These are phyloP conservation scores for Cytospora piceae DNA, from an alignment of 2,329 filamentous ascomycete genomes.

Conservation along the genomic window DNA sequence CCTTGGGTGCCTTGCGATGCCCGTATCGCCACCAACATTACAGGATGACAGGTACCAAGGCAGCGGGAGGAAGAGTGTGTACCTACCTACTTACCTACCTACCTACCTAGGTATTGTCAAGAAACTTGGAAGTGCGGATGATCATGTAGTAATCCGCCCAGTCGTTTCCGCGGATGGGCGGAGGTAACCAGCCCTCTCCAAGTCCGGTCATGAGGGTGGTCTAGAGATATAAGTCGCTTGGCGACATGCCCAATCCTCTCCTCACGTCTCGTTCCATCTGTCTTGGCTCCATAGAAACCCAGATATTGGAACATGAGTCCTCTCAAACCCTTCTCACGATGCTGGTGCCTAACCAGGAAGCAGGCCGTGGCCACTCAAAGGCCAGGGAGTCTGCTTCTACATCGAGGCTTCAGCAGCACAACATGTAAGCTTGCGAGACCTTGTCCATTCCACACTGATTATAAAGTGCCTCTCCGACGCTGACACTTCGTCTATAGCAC, in stretches of 20 bases:
- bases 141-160: not conserved
- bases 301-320: constrained; percentile 18
- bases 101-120: not conserved
- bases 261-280: constrained; percentile 4
- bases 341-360: constrained; percentile 14
- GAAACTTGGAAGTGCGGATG: not conserved
- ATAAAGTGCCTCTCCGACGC: not conserved
- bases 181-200: constrained; percentile 6
- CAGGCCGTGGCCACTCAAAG: constrained; percentile 15
- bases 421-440: constrained; percentile 18
- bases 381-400: constrained; percentile 17
- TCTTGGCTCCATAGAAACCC: constrained; percentile 7
- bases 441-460: not conserved
- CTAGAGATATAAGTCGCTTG: constrained; percentile 18
- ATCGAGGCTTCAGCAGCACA: constrained; percentile 20
- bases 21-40: not conserved
- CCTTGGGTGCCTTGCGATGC: not conserved
- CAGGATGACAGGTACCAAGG: not conserved
- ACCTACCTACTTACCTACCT: too few relatives aligned
- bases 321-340: constrained; percentile 10
- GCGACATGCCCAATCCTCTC: constrained; percentile 4
- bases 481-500: constrained; percentile 7
- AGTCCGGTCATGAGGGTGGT: constrained; percentile 6
- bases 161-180: constrained; percentile 1
- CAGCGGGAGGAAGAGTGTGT: not conserved